Evolutionary conservation across 768 basidiomycete species (phyloP), one percentile per base, ranked within the genome.

Genomic region (Hysterangium stoloniferum): DNA sequence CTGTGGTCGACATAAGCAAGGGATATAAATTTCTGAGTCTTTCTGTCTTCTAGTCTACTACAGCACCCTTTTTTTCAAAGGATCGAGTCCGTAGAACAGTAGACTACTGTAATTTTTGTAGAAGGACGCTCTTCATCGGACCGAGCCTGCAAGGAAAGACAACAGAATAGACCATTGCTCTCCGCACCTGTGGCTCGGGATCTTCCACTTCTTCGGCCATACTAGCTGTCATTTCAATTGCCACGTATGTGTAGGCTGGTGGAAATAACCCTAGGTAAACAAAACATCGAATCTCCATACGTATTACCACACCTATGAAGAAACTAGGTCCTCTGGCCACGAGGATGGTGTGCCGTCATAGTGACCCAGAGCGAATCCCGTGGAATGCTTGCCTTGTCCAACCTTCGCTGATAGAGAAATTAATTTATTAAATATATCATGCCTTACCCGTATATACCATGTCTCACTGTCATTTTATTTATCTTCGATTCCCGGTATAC

Each of bases 311-410:
- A 28, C 81, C 81, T 29, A 82, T 78, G 61, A 82, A 84, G 59
- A 82, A 84, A 0, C 79, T 71, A 81, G 80, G 84, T 28, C 78
- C 82, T 77, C 70, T 1, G 72, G 73, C 82, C 82, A 84, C 5
- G 82, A 82, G 0, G 82, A 78, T n/a, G 66, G 62, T n/a, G 79
- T 74, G 1, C 76, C 66, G 57, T 83, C 75, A 48, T 82, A 84
- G 52, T 76, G 70, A 8, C 73, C 73, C 1, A 84, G 67, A 1
- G 77, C 81, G 57, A 74, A 84, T 1, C 72, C 64, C 1, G 72
- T 76, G 11, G 80, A 69, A 43, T 71, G 74, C 13, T 76, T 73
- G 1, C 80, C 79, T 13, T 66, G 63, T 1, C 75, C 74, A 3
- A 80, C 80, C 62, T 79, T 82, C 15, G 65, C 71, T 5, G 80